Evolutionary conservation across 306 rosid species (phyloP).

Genomic region (Delonix regia): DNA sequence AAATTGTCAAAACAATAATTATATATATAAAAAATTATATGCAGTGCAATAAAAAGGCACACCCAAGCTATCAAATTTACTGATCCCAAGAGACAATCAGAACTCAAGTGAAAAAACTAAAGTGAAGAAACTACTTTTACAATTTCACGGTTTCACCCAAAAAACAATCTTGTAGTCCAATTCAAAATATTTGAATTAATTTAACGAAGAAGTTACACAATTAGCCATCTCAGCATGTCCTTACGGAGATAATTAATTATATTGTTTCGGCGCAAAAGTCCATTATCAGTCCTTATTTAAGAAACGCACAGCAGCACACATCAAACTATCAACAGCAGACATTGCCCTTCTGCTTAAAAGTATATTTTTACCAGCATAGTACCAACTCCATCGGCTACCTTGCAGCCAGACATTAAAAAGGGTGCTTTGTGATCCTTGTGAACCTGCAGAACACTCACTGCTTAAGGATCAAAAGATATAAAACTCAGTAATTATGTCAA

Average conservation of each 20-base stretch:
- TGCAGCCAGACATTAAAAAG: conserved; percentile 98
- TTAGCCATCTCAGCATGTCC: conserved; percentile 7
- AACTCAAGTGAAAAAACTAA: conserved; percentile 13
- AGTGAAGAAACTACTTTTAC: too few relatives aligned
- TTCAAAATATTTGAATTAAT: conserved; percentile 23
- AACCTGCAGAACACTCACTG: conserved; percentile 62
- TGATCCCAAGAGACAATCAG: neutral
- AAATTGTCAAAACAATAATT: conserved; percentile 20
- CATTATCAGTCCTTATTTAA: neutral
- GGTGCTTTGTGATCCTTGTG: conserved; percentile 84
- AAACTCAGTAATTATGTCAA: conserved; percentile 22
- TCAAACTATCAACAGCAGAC: neutral
- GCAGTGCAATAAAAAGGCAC: conserved; percentile 23
- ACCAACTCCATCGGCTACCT: conserved; percentile 98
- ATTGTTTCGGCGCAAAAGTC: neutral
- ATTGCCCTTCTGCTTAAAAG: conserved; percentile 13
- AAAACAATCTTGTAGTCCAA: neutral
- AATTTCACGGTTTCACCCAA: neutral
- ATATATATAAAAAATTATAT: conserved; percentile 8
- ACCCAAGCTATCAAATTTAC: neutral
- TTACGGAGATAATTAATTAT: neutral
- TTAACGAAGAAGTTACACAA: conserved; percentile 8
- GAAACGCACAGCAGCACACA: neutral
- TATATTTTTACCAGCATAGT: conserved; percentile 77
- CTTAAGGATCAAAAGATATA: conserved; percentile 41